Evolutionary conservation across 2,329 filamentous ascomycete species (phyloP), one percentile per base, ranked within the genome.

Genomic region (Sphaerulina musiva): DNA sequence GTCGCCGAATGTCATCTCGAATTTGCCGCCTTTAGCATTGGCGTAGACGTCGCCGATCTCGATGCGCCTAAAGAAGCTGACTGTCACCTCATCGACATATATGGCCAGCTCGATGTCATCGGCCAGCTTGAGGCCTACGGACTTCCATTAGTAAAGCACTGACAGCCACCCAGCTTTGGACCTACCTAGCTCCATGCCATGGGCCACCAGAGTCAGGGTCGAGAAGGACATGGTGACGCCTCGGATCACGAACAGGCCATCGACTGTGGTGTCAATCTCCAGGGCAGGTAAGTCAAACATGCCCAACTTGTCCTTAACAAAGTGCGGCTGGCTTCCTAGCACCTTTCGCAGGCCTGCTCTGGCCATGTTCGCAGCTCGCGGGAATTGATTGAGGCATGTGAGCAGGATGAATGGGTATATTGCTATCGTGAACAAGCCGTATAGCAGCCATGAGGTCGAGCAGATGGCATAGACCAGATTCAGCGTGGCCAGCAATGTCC

Each of bases 81-180:
- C 72, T 4, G 66, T 70, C 1, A 79, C 76, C 53, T 76, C 71
- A 46, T 80, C 77, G 2, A 70, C 72, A 54, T 76, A 74, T 44
- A 80, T 74, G 0, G 77, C 76, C 11, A 81, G 63, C 62, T 81
- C 78, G 54, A 80, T 75, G 46, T 80, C 78, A 42, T 78, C 73
- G 6, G 73, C 72, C 4, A 79, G 63, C 59, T 77, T 79, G 60
- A 79, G 73, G 14, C 62, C 62, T 63, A 31, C 29, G 34, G 26
- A 23, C 8, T 11, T 4, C 8, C 1, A 6, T 12, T 20, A 20
- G 46, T 54, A 43, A 48, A 9, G 34, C 34, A 41, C n/a, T 4
- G 50, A 12, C 20, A 29, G 14, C 14, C 20, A 14, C 29, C 14
- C 20, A 26, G 42, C 5, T 26, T 17, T 4, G n/a, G 2, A 52